phyloP scores from a whole-genome alignment of 257 asterid species.

The Haberlea rhodopensis region DNA sequence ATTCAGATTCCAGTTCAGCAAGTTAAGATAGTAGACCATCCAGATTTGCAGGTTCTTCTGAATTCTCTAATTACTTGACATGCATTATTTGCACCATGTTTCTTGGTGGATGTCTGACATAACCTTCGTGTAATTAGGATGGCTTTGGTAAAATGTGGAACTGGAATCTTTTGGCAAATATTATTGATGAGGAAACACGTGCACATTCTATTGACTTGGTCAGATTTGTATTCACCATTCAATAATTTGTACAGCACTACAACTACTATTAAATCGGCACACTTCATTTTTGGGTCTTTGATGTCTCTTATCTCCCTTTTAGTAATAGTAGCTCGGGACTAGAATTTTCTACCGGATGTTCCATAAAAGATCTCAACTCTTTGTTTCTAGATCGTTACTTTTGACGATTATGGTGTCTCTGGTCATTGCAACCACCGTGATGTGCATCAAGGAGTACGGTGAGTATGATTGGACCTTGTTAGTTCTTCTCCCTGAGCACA shows the following conservation, averaged over 20 bases:
- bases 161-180: conserved; percentile 47
- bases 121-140: conserved; percentile 49
- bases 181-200: conserved; percentile 49
- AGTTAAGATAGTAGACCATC: conserved; percentile 80
- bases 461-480: conserved; percentile 25
- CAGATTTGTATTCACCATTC: conserved; percentile 25
- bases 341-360: background rate
- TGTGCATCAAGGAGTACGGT: conserved; percentile 72
- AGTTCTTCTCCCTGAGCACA: background rate
- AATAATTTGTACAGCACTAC: background rate
- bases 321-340: background rate
- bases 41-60: conserved; percentile 68
- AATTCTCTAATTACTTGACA: conserved; percentile 20
- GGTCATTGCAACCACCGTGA: conserved; percentile 86
- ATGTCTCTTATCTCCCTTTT: conserved; percentile 7
- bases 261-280: conserved; percentile 5
- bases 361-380: conserved; percentile 9
- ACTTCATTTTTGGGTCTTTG: conserved; percentile 23
- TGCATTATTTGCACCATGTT: conserved; percentile 12
- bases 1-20: conserved; percentile 67
- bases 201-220: conserved; percentile 60
- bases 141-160: conserved; percentile 81
- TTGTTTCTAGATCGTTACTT: conserved; percentile 63
- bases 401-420: conserved; percentile 81
- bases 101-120: conserved; percentile 22